Base-by-base conservation (phyloP, 768 basidiomycete genomes). In the Lactarius deliciosus region DNA sequence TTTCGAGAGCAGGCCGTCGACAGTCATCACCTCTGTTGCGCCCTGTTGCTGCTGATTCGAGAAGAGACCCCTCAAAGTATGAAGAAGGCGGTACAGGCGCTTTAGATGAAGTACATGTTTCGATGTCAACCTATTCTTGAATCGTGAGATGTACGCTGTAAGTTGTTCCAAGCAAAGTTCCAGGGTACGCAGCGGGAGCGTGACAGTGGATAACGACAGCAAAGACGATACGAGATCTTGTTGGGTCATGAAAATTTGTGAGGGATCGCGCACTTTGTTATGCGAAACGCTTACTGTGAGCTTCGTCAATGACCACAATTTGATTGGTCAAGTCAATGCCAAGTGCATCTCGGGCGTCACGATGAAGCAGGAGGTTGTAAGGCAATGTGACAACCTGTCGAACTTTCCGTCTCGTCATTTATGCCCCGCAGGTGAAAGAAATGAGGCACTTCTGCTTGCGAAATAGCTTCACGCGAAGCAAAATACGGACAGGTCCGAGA, bases 261-360 rank as follows among this genome's bases (percentile, higher is more conserved):
- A 64, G 62, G 30, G 16, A 38, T 54, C 55, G n/a, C 53, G 54
- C n/a, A 53, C 18, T 5, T 55, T 13, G 40, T 32, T 34, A 25
- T 34, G 30, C 25, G 32, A 53, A 41, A 65, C 22, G 79, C 92
- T 64, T 72, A 95, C 94, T 98, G 76, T 99, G 96, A 0, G 96
- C 96, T 79, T 99, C 96, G 73, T 99, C 96, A 62, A 99, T 86
- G 28, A 98, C 82, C 36, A 99, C 85, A 20, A 98, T 81, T 72
- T 97, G 94, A 72, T 88, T 84, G 13, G 83, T 89, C 55, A 97
- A 79, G 73, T 92, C 85, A 65, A 99, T 95, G 2, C 91, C 91
- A 0, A 98, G 81, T 0, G 94, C 87, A 72, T 97, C 93, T 59
- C 96, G 81, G 2, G 95, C 92, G 1, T 83, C 82, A 68, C 85